Evolutionary conservation across 2,329 filamentous ascomycete species (phyloP), one percentile per base, ranked within the genome.

Genomic region (Penicillium sp.): DNA sequence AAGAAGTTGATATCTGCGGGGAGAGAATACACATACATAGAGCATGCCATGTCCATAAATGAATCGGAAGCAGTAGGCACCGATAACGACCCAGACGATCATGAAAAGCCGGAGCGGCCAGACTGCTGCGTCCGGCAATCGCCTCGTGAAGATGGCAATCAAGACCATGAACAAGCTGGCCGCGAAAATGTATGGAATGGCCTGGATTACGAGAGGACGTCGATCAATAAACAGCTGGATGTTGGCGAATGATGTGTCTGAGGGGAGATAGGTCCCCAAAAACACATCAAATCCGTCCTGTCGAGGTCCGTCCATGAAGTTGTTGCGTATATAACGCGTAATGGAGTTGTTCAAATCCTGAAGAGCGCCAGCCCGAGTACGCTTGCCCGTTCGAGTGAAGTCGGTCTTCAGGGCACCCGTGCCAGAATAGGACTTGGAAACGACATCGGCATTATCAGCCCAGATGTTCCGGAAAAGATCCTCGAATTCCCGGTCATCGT

Each of bases 351-450:
- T 91, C 55, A 92, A 82, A 76, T 99, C 95, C 73, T 95, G 91
- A 53, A 97, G 79, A 60, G 91, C 90, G 57, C 95, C 95, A 8
- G 87, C 85, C 73, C 89, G 92, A 33, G 95, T 99, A 57, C 96
- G 87, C 71, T 91, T 88, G 53, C 94, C 96, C 1, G 92, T 92
- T n/a, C 95, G 89, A 2, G 95, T 99, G 70, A 98, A 92, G 75
- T 99, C 96, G 0, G 95, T 99, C 84, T 99, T 99, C 81, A 99
- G 87, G 55, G 95, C 95, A 3, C 95, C 96, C 0, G 96, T 99
- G 58, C 95, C 95, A 1, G 95, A 95, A 78, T 99, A 99, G 0
- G 92, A 89, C 68, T 87, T 89, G 19, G 93, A 96, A 37, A 99
- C 93, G 26, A 96, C 90, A 75, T 99, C 95, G 58, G 96, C 95